Evolutionary conservation across 1,139 yeast species (phyloP).

Genomic region (Geotrichum phurueaensis): DNA sequence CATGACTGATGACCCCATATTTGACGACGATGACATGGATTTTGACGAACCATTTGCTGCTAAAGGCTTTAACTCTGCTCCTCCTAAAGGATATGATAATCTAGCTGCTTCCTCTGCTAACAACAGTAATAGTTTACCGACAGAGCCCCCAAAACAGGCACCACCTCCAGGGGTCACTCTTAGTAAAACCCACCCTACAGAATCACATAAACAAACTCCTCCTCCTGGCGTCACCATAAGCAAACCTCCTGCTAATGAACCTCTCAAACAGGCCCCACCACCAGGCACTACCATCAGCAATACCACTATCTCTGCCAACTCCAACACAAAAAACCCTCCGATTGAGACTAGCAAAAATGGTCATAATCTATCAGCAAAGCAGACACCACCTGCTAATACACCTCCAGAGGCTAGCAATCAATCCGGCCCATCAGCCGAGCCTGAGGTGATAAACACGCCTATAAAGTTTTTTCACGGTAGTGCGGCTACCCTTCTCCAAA

Average conservation of each 20-base stretch:
- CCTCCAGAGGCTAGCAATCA: not conserved
- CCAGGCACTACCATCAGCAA: not conserved
- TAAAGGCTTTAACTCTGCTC: not conserved
- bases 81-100: not conserved
- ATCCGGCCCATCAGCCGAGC: not conserved
- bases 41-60: constrained; percentile 4
- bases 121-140: not conserved
- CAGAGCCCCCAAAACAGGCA: not conserved
- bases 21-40: constrained; percentile 10
- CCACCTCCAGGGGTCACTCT: not conserved
- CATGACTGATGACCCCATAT: constrained; percentile 3
- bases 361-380: not conserved
- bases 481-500: constrained; percentile 34
- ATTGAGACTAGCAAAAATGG: not conserved
- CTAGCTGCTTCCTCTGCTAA: not conserved
- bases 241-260: no score
- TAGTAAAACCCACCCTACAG: not conserved
- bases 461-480: constrained; percentile 13
- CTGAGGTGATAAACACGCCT: constrained; percentile 10
- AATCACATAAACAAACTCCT: not conserved
- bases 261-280: no score
- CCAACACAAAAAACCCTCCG: not conserved
- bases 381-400: not conserved
- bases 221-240: not conserved
- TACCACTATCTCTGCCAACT: not conserved